Evolutionary conservation across 208 protist genomes (phyloP).

Genomic region (Crithidia thermophila): DNA sequence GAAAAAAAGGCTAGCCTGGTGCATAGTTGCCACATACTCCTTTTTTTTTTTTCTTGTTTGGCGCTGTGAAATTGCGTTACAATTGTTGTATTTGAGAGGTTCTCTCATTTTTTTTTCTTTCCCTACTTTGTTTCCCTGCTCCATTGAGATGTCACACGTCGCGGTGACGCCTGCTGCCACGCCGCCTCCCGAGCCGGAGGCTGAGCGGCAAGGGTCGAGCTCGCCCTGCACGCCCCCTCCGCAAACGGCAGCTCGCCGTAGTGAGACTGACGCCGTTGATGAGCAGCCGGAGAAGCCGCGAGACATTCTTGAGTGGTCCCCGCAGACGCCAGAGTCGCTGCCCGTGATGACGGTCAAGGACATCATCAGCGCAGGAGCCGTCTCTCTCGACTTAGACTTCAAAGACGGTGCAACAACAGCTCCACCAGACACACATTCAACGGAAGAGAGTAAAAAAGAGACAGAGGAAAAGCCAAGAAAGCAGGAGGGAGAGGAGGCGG

Average conservation of each 20-base stretch:
- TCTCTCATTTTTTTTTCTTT: too few species aligned
- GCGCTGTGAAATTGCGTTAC: neutral
- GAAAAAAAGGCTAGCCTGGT: too few species aligned
- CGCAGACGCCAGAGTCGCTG: conserved; percentile 30
- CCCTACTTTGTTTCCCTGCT: neutral
- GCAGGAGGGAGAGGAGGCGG: too few species aligned
- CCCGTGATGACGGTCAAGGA: conserved; percentile 9
- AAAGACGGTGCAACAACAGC: too few species aligned
- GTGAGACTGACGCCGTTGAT: neutral
- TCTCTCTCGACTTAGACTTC: too few species aligned
- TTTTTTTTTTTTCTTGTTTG: conserved; percentile 1
- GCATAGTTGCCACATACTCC: too few species aligned
- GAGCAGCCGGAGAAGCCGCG: neutral
- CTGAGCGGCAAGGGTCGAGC: neutral
- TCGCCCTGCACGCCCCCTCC: conserved; percentile 22
- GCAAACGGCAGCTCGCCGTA: neutral
- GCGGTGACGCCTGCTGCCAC: conserved; percentile 2
- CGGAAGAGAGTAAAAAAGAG: too few species aligned
- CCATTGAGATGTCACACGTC: neutral
- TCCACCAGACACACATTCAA: too few species aligned
- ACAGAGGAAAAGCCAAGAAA: too few species aligned
- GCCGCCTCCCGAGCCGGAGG: conserved; percentile 3
- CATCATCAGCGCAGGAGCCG: neutral
- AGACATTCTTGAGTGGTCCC: conserved; percentile 29
- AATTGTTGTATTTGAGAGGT: neutral